These are phyloP conservation scores for Sporobolus alterniflorus DNA, from an alignment of 202 grass and related monocot species.

Conservation along the genomic window DNA sequence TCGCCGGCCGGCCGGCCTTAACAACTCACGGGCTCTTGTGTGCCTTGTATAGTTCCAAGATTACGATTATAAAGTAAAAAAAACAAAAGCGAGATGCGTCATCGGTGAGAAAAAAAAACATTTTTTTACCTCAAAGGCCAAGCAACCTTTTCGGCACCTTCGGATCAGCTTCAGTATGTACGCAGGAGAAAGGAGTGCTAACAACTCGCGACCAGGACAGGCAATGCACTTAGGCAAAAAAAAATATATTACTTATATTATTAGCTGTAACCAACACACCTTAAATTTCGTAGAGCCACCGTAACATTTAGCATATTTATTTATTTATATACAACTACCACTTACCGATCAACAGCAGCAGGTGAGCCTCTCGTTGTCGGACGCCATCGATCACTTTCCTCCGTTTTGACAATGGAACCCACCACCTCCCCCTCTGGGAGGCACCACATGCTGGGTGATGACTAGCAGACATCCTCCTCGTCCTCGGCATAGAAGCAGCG, in stretches of 20 bases:
- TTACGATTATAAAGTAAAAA: too few species aligned
- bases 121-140: not conserved
- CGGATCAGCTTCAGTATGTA: conserved; percentile 48
- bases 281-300: not conserved
- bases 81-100: too few species aligned
- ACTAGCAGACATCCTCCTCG: not conserved
- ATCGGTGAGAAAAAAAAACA: not conserved
- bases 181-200: not conserved
- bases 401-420: conserved; percentile 22
- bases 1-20: not conserved
- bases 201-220: not conserved
- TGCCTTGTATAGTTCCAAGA: not conserved
- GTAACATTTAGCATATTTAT: not conserved
- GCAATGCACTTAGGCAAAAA: not conserved
- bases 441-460: not conserved
- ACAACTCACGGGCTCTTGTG: too few species aligned
- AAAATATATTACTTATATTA: not conserved
- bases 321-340: too few species aligned
- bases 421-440: too few species aligned
- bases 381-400: conserved; percentile 44
- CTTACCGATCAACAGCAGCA: not conserved
- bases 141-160: not conserved
- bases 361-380: not conserved
- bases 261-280: not conserved
- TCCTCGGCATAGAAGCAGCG: not conserved